Conservation (phyloP, 1,284 basidiomycete species). For the Cutaneotrichosporon daszewskae region DNA sequence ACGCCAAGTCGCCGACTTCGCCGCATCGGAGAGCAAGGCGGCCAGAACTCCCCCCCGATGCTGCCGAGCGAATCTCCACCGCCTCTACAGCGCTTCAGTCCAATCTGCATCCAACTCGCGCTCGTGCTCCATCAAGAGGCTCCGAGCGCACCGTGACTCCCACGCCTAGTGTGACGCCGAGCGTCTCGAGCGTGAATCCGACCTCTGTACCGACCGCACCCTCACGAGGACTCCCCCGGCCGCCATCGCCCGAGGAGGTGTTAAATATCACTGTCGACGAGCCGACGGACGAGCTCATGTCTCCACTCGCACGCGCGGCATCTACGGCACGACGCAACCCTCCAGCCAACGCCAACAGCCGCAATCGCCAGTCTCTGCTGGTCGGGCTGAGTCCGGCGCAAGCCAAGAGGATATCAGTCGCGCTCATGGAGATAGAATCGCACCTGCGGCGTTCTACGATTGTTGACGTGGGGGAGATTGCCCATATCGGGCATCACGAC, state of each 20-base stretch:
- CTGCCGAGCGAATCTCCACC: not conserved
- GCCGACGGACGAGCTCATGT: not conserved
- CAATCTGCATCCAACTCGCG: too few species aligned
- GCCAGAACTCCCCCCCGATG: constrained; percentile 1
- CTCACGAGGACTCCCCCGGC: too few species aligned
- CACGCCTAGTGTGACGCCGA: too few species aligned
- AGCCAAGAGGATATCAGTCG: constrained; percentile 39
- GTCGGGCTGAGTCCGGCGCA: constrained; percentile 32
- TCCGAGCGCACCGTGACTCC: constrained; percentile 5
- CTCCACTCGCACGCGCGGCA: not conserved
- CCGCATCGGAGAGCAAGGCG: not conserved
- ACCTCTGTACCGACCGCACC: too few species aligned
- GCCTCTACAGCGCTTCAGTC: too few species aligned
- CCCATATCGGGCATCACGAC: not conserved
- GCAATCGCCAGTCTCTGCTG: constrained; percentile 32
- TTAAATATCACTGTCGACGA: too few species aligned
- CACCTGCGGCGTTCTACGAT: constrained; percentile 14
- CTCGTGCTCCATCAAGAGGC: too few species aligned
- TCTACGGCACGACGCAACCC: not conserved
- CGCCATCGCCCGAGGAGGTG: too few species aligned
- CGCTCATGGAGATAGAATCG: constrained; percentile 37
- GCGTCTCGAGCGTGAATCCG: not conserved
- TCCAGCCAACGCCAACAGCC: not conserved
- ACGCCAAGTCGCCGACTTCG: too few species aligned
- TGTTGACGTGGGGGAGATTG: not conserved